These are phyloP conservation scores for Thelephora terrestris DNA, from an alignment of 1,284 basidiomycete species.

Conservation along the genomic window DNA sequence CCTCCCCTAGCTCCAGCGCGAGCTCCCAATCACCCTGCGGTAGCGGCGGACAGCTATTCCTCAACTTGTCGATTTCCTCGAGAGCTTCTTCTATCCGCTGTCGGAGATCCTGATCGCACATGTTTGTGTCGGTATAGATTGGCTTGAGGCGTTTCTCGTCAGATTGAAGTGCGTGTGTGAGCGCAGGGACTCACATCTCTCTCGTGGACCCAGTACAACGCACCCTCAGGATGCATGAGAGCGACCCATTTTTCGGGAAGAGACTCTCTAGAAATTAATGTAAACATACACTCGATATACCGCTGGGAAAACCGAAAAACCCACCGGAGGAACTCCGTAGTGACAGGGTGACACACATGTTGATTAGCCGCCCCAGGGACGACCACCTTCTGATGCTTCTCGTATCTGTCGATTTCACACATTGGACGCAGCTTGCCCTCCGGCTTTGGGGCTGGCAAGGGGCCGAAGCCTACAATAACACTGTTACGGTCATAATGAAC, in stretches of 20 bases:
- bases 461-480: background rate
- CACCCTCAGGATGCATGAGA: slow-evolving; percentile 20
- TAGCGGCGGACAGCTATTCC: too few relatives aligned
- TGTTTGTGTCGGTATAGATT: slow-evolving; percentile 19
- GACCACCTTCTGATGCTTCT: too few relatives aligned
- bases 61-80: slow-evolving; percentile 12
- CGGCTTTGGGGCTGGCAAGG: background rate
- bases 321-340: background rate
- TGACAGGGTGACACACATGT: slow-evolving; percentile 8
- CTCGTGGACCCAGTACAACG: slow-evolving; percentile 18
- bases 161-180: background rate
- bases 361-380: too few relatives aligned
- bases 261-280: slow-evolving; percentile 7
- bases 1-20: slow-evolving; percentile 15
- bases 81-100: background rate
- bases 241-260: slow-evolving; percentile 15
- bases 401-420: background rate
- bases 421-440: slow-evolving; percentile 10
- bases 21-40: slow-evolving; percentile 11
- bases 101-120: slow-evolving; percentile 10
- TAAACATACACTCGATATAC: background rate
- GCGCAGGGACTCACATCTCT: slow-evolving; percentile 9
- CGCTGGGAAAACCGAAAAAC: background rate
- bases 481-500: background rate
- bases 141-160: slow-evolving; percentile 5